Base-by-base conservation (phyloP, 805 yeast genomes). In the Teunomyces panamensis region DNA sequence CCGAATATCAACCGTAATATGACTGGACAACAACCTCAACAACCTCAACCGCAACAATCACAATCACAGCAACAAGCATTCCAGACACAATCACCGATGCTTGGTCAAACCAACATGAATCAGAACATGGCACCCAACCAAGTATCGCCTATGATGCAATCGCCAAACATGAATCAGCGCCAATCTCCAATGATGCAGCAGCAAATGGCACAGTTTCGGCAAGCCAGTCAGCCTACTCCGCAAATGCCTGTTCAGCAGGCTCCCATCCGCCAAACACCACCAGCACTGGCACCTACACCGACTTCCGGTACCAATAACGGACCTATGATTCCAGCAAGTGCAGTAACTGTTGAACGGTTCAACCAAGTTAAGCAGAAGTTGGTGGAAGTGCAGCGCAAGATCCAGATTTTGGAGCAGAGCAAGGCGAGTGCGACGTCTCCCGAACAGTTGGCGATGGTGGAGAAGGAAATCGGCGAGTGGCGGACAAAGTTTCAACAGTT, bases 331-430 rank as follows among this genome's bases (percentile, higher is more conserved):
- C 53, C 58, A 9, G 53, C 59, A 4, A 60, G 51, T 37, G 57
- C 60, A 1, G 64, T 65, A 7, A 68, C 75, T 1, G 58, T 68
- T 13, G 77, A 73, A 46, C 60, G 66, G 30, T 73, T 70, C 59
- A 71, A 71, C 48, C 72, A 68, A 43, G 71, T 82, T 14, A 70
- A 76, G 51, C 68, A 71, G 9, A 64, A 77, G 36, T 67, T 82
- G 9, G 75, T 69, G 36, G 81, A 76, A 48, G 75, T 78, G 49
- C 77, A 75, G 47, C 68, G 74, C 34, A 79, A 75, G 47, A 65
- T 83, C 51, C 74, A 74, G 11, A 68, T 73, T n/a, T 69, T 83
- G 39, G 80, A 78, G 46, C 72, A 73, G 6, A 72, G 75, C 33
- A 79, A 78, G 50, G 67, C 64, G 14, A 71, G 74, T 33, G 68